Evolutionary conservation across 164 flowering plant species (phyloP), one percentile per base, ranked within the genome.

Genomic region (Nelumbo lutea): DNA sequence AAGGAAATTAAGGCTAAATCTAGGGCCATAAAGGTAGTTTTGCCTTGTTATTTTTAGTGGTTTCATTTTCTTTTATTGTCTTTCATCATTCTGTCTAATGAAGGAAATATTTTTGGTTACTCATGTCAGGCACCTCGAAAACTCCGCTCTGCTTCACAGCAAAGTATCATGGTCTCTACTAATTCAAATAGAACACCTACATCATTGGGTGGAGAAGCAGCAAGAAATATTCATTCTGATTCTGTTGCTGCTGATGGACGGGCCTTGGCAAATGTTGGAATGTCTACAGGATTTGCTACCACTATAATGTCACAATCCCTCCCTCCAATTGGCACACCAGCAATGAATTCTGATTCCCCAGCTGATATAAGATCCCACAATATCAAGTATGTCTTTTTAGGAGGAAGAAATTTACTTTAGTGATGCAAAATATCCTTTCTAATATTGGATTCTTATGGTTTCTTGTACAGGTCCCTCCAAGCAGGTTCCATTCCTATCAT

Each of bases 271-370:
- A 78, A 72, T 50, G 72, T 52, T 67, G 89, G 90, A 68, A 77
- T 72, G 53, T 73, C 93, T 58, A 51, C 83, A 46, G 85, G 82
- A 75, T 79, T 80, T 67, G 73, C 65, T 65, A 58, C 78, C 38
- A 47, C 67, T 45, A 61, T 71, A 9, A 76, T 70, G 15, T 81
- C 91, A 14, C 96, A 85, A 64, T 84, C 85, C 42, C 67, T 88
- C 77, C 86, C 93, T 57, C 95, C 95, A 38, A 89, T 89, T 75
- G 96, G 98, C 56, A 89, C 98, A 62, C 91, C 96, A 70, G 66
- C 96, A 51, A 59, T 73, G 65, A 82, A 76, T 70, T 27, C 68
- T 79, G 96, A 88, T 73, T 58, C 70, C 43, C 83, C 76, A 57
- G 64, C 85, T 73, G 87, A 82, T 68, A 71, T 15, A 10, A 85